These are phyloP conservation scores for Serendipita vermifera DNA, from an alignment of 768 basidiomycete species.

Conservation along the genomic window DNA sequence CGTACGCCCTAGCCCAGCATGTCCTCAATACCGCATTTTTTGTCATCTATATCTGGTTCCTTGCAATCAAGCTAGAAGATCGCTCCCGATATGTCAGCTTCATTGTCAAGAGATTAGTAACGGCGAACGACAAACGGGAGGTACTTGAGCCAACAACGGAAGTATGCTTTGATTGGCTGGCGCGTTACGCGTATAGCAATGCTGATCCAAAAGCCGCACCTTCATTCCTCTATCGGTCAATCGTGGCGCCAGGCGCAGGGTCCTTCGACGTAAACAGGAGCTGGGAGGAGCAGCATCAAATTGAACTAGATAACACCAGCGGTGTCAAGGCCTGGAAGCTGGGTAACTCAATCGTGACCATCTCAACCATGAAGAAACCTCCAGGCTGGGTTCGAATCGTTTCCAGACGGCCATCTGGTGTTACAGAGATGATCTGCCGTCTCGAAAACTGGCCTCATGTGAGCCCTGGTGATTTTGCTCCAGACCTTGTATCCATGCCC, in stretches of 20 bases:
- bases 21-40: slow-evolving; percentile 82
- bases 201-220: slow-evolving; percentile 82
- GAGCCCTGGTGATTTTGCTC: slow-evolving; percentile 69
- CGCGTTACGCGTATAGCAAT: slow-evolving; percentile 85
- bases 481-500: slow-evolving; percentile 59
- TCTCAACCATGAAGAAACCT: slow-evolving; percentile 52
- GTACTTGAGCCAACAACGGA: slow-evolving; percentile 81
- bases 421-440: slow-evolving; percentile 69
- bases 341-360: slow-evolving; percentile 73
- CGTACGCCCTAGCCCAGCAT: slow-evolving; percentile 83
- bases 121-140: slow-evolving; percentile 65
- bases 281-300: slow-evolving; percentile 18
- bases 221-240: slow-evolving; percentile 64
- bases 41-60: slow-evolving; percentile 89
- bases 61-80: slow-evolving; percentile 70
- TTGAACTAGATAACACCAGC: slow-evolving; percentile 14
- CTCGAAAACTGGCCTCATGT: slow-evolving; percentile 83
- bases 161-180: slow-evolving; percentile 96
- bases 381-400: slow-evolving; percentile 82
- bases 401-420: slow-evolving; percentile 78
- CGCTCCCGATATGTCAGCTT: slow-evolving; percentile 69
- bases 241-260: slow-evolving; percentile 42
- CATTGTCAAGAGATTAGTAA: slow-evolving; percentile 72
- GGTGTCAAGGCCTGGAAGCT: slow-evolving; percentile 62
- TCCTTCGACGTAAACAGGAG: slow-evolving; percentile 6